Percentiles rank a stretch among this genome's conserved stretches.
Conservation (phyloP, 2,329 filamentous ascomycete species). For the Pseudogymnoascus sp. region DNA sequence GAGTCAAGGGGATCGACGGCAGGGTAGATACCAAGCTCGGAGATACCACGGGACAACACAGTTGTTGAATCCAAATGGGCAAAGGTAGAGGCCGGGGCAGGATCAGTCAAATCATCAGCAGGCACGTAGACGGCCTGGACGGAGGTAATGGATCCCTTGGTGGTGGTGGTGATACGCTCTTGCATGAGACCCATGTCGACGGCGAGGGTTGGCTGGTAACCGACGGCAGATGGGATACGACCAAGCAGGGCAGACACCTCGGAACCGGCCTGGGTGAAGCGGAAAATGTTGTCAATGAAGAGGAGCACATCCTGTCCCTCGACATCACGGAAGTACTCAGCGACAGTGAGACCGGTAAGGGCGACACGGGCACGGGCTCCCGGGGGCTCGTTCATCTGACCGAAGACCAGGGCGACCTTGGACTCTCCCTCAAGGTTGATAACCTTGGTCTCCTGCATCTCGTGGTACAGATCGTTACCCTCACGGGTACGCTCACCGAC, state of each 20-base stretch:
- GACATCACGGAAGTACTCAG: slow-evolving; percentile 71
- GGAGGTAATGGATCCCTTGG: slow-evolving; percentile 98
- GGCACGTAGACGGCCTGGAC: slow-evolving; percentile 99
- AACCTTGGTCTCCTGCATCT: slow-evolving; percentile 99
- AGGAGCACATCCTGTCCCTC: slow-evolving; percentile 93
- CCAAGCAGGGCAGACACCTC: slow-evolving; percentile 98
- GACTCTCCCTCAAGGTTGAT: slow-evolving; percentile 99
- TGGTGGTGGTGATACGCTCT: slow-evolving; percentile 99
- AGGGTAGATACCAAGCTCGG: slow-evolving; percentile 99
- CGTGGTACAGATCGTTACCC: slow-evolving; percentile 99
- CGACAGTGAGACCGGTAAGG: slow-evolving; percentile 76
- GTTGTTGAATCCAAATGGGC: slow-evolving; percentile 99
- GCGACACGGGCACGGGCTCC: slow-evolving; percentile 99
- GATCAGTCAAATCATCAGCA: slow-evolving; percentile 99
- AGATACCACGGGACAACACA: slow-evolving; percentile 99
- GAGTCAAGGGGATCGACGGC: slow-evolving; percentile 99
- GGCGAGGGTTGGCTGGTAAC: slow-evolving; percentile 98
- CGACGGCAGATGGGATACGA: slow-evolving; percentile 99
- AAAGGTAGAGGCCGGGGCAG: slow-evolving; percentile 97
- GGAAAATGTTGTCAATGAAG: slow-evolving; percentile 99
- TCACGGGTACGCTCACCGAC: slow-evolving; percentile 99
- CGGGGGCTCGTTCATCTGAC: slow-evolving; percentile 99
- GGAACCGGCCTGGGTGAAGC: slow-evolving; percentile 99
- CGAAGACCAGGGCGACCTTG: slow-evolving; percentile 98
- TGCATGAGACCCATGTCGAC: slow-evolving; percentile 99